Evolutionary conservation across 202 grass and related monocot species (phyloP), one percentile per base, ranked within the genome.

Genomic region (Brachypodium distachyon): DNA sequence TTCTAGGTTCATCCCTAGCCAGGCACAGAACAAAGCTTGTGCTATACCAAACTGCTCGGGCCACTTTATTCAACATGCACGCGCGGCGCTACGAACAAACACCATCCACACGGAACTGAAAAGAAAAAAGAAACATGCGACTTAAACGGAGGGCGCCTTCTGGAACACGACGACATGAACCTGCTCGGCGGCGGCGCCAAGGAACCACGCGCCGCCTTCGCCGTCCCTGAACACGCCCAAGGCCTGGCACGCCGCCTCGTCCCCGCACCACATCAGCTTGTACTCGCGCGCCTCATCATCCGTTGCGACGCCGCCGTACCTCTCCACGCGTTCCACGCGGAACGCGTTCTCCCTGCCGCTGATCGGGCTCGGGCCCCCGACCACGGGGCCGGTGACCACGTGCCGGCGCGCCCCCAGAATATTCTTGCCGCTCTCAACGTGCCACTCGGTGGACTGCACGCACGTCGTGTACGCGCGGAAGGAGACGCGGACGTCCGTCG

Each of bases 241-340:
- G 53, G 91, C 84, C 67, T 88, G 67, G 70, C 94, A 93, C 61
- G 77, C 36, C 19, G 37, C 79, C 47, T 75, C 27, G 26, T 63
- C 85, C 42, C 77, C 72, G 79, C 91, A 91, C 52, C 84, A 87
- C 41, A 65, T 79, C 17, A 97, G 78, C 72, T 82, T 90, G 83
- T 97, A 93, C 34, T 68, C 69, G 39, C 42, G 56, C 53, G 14
- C 12, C 56, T 61, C 67, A n/a, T n/a, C n/a, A n/a, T n/a, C n/a
- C n/a, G n/a, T n/a, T 2, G 27, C 53, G 3, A 19, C 66, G 7
- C 36, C 60, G 6, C 70, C 64, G 50, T 78, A 54, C 80, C 39
- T 87, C 71, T 87, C 86, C 28, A 97, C 50, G 84, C 86, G 92
- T 67, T 87, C 86, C 28, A 97, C 50, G 84, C 86, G 92, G 67